Base-by-base conservation (phyloP, 2,329 filamentous ascomycete species). In the Xylariaceae sp. region DNA sequence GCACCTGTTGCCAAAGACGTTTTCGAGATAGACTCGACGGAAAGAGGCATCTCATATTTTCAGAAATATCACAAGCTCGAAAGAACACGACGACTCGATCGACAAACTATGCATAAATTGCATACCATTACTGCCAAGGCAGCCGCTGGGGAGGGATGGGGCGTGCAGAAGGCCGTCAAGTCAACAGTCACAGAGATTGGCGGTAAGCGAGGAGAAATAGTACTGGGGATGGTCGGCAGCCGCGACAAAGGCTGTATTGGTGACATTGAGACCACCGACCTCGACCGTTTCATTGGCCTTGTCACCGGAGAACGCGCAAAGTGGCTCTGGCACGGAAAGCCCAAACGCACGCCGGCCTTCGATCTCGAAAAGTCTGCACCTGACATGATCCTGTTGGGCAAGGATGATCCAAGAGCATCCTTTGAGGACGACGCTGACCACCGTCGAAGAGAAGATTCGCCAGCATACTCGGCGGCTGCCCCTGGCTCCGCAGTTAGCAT, bases 261-360 rank as follows among this genome's bases (percentile, higher is more conserved):
- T 3, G 92, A 96, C 64, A 86, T 96, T 37, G 94, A 99, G 72
- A 97, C 91, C 0, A 77, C 90, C 7, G 91, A 97, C 65, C 84
- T 96, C 51, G 91, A 95, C 63, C 84, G 79, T 45, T 95, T 97
- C 62, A 80, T 89, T 47, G 84, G 84, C 56, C 76, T 95, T 30
- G 83, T 87, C 0, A 86, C 85, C 58, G 92, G 94, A 35, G 89
- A 94, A 68, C 83, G 88, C 53, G 80, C 89, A 12, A 96, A 95
- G 70, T 97, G 91, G 90, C 78, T 99, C 1, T 99, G 94, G 94
- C 80, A 89, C 58, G 94, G 92, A 12, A 97, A 96, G 69, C 81
- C 89, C 39, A 84, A 86, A 57, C 90, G 92, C 66, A 80, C 74
- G 2, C 69, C 70, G 1, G 65, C 71, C 2, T 75, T 78, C 6